Evolutionary conservation across 2,329 filamentous ascomycete genomes (phyloP).

Genomic region (Apiospora kogelbergensis): DNA sequence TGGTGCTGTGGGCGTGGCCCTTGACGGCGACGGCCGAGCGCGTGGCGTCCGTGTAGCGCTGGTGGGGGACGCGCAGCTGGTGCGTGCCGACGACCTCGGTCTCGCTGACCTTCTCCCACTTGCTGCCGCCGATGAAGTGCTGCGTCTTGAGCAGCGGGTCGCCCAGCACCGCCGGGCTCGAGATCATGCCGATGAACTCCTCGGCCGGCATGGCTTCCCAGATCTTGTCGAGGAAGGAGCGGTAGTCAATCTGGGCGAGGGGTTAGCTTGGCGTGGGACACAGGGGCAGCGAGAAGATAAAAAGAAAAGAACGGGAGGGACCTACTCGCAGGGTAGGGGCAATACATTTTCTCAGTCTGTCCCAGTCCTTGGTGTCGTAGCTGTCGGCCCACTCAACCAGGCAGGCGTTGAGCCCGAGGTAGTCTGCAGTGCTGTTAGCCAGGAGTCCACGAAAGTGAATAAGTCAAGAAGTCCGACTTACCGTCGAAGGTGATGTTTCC

Average conservation of each 20-base stretch:
- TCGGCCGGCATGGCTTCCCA: slow-evolving; percentile 62
- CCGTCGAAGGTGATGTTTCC: slow-evolving; percentile 7
- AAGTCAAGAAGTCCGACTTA: too few relatives aligned
- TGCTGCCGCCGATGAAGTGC: slow-evolving; percentile 61
- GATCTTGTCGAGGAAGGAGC: slow-evolving; percentile 57
- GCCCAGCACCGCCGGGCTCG: slow-evolving; percentile 56
- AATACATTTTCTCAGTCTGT: slow-evolving; percentile 57
- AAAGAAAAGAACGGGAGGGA: not conserved
- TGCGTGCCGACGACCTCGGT: slow-evolving; percentile 60
- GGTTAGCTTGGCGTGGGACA: not conserved
- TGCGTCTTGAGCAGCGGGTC: slow-evolving; percentile 63
- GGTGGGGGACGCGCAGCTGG: slow-evolving; percentile 62
- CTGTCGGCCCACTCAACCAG: slow-evolving; percentile 61
- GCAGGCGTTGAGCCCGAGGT: slow-evolving; percentile 31
- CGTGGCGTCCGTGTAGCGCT: slow-evolving; percentile 56
- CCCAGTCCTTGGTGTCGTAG: slow-evolving; percentile 66
- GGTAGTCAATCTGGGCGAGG: slow-evolving; percentile 65
- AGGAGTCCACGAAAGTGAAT: too few relatives aligned
- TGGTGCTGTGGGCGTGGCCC: slow-evolving; percentile 59
- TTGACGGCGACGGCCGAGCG: slow-evolving; percentile 51
- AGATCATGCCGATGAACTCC: slow-evolving; percentile 62
- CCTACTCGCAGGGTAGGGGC: slow-evolving; percentile 56
- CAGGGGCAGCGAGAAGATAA: too few relatives aligned
- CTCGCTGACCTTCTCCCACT: slow-evolving; percentile 58
- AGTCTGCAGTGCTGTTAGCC: slow-evolving; percentile 19